Evolutionary conservation across 805 yeast species (phyloP).

Genomic region (Myxozyma kluyveri): DNA sequence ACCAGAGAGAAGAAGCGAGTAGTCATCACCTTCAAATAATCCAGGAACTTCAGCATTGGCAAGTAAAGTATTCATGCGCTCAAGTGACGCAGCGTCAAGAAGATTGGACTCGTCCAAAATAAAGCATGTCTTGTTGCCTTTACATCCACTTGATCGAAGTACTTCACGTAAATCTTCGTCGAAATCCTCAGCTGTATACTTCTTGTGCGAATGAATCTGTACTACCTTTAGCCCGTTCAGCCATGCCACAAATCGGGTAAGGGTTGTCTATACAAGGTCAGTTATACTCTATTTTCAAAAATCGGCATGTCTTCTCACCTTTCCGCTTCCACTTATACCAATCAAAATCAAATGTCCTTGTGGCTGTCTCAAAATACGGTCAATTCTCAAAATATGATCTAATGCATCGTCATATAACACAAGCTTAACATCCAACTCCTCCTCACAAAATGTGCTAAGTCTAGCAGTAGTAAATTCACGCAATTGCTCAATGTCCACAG

Average conservation of each 20-base stretch:
- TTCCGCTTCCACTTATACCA: slow-evolving; percentile 82
- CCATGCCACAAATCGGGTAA: slow-evolving; percentile 86
- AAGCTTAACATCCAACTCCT: slow-evolving; percentile 56
- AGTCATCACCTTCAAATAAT: slow-evolving; percentile 74
- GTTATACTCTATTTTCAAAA: not conserved
- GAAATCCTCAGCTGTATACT: slow-evolving; percentile 60
- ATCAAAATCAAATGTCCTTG: slow-evolving; percentile 89
- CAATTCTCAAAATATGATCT: slow-evolving; percentile 74
- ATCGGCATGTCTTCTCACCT: slow-evolving; percentile 34
- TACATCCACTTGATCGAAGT: slow-evolving; percentile 49
- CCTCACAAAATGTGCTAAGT: slow-evolving; percentile 65
- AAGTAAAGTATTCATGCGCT: slow-evolving; percentile 86
- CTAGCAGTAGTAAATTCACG: slow-evolving; percentile 59
- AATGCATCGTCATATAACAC: slow-evolving; percentile 67
- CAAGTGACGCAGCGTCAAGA: slow-evolving; percentile 73
- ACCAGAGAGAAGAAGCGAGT: slow-evolving; percentile 48
- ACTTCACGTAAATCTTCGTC: slow-evolving; percentile 59
- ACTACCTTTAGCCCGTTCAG: slow-evolving; percentile 67
- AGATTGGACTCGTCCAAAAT: slow-evolving; percentile 79
- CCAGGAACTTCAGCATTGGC: slow-evolving; percentile 95
- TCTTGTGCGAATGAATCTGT: slow-evolving; percentile 56
- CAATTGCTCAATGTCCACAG: slow-evolving; percentile 52
- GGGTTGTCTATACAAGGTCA: slow-evolving; percentile 45
- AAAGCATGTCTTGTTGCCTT: slow-evolving; percentile 64
- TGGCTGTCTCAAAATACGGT: slow-evolving; percentile 74